Evolutionary conservation across 2,329 filamentous ascomycete species (phyloP), one percentile per base, ranked within the genome.

Genomic region (Ophiostoma angusticollis): DNA sequence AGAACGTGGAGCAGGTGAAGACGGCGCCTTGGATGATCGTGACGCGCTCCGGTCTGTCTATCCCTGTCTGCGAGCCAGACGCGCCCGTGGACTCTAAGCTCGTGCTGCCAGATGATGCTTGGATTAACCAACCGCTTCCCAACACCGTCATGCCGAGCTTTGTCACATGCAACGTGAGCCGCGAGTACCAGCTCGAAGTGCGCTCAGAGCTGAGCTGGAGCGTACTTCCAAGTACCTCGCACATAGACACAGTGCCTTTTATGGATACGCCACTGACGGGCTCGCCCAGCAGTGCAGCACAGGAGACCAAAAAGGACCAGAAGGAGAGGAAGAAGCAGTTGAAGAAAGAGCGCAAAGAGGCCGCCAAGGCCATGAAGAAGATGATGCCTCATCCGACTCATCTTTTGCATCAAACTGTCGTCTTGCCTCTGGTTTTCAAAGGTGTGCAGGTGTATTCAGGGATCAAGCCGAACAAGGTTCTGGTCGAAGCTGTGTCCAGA

Each of bases 141-240:
- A 91, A 84, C 55, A 89, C 84, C 0, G 76, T 98, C 9, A 79
- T 85, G 9, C 91, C 91, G 0, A 80, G 78, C 0, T 98, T 98
- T 54, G 68, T 76, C 35, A 84, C 86, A 1, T 98, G 91, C 60
- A 96, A 96, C 57, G 72, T 96, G 35, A 71, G 73, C 37, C 74
- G 89, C 21, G 70, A 64, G 37, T 96, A 98, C 57, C 80, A 87
- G 54, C 61, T 98, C 27, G 85, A 95, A 58, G 63, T 95, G 29
- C 77, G 78, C 43, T 64, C 94, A 7, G 85, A 85, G 2, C 58
- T 95, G 27, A 76, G 75, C 41, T 87, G 84, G 67, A 82, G 81
- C 6, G 70, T 70, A 22, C 66, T 70, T 36, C 63, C 63, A 0
- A n/a, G n/a, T n/a, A n/a, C n/a, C n/a, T n/a, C n/a, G n/a, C n/a